Evolutionary conservation across 2,329 filamentous ascomycete species (phyloP), one percentile per base, ranked within the genome.

Genomic region (Chaetoscypha palmicola): DNA sequence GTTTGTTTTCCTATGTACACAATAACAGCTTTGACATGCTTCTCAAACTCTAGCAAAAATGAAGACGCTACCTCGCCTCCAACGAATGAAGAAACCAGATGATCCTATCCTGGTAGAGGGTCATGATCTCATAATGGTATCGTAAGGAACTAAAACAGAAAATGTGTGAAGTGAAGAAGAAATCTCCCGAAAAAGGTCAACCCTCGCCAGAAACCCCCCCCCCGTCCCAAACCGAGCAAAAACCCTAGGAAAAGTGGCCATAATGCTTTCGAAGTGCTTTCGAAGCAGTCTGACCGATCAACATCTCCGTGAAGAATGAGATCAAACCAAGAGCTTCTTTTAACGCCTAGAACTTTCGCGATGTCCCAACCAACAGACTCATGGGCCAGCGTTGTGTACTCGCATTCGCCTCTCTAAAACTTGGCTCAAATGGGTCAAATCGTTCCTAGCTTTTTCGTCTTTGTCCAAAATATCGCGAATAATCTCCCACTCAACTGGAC

Each of bases 401-500:
- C 33, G 28, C 28, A 31, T 12, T 10, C 28, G 28, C 28, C 16
- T 11, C 43, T 78, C 77, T 10, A 82, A 59, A 16, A 80, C 65
- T 35, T 65, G 63, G 26, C 74, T 76, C 3, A 83, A 65, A 41
- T 77, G 68, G 39, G 71, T 66, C 14, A 82, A 62, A 38, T 62
- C 59, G 17, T 46, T 40, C 30, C 56, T 47, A 4, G 59, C 55
- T 24, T 53, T 56, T n/a, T 51, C 47, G 26, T 62, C 58, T 23
- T 53, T 51, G 38, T 57, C 54, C 20, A 62, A 52, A 38, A 63
- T 62, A 17, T 75, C 72, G 40, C 76, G 73, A 49, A 96, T 76
- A 21, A 92, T 77, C 43, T 76, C 71, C 75, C 92, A 83, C 59
- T 94, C 86, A 12, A 75, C 68, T n/a, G 76, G 70, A 35, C 80